Base-by-base conservation (phyloP, 176 grass and related monocot genomes). In the Olyra latifolia region DNA sequence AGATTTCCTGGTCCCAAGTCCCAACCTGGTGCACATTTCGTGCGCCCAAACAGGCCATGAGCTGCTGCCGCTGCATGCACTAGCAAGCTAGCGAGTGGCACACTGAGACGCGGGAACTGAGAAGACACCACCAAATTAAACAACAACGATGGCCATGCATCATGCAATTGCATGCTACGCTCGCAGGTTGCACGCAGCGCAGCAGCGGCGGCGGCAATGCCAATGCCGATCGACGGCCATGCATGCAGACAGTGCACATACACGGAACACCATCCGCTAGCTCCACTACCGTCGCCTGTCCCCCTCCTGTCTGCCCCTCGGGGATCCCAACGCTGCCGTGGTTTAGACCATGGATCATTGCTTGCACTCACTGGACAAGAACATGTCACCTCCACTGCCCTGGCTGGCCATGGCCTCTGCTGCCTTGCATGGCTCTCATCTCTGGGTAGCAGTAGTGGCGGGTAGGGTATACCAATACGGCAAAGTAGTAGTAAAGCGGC, bases 351-450 rank as follows among this genome's bases (percentile, higher is more conserved):
- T 16, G 78, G 78, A 89, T 74, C 88, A 90, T 86, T 90, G 78
- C 88, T 22, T 68, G 88, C 88, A 86, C 88, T 85, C 83, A 44
- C 78, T 38, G 65, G 83, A 82, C 88, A 85, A 19, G 17, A 85
- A 72, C 88, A 89, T 82, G 87, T 77, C 83, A 38, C 41, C 66
- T 66, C 83, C 78, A 86, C 83, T 82, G 10, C 8, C 77, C 57
- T 42, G 66, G 14, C 68, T 84, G 75, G 29, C 74, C 40, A 59
- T 84, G 75, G 29, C 74, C 40, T 49, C 57, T 69, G 30, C 62
- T 43, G 39, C 39, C 69, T 28, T 59, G 17, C 46, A 16, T 64
- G 32, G 32, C 32, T 35, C 32, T 35, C 85, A 48, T 59, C 71
- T 71, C 64, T 69, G 61, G 15, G 62, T 11, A 35, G 57, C 32